Conservation (phyloP, 805 yeast species). For the Nakazawaea ambrosiae region DNA sequence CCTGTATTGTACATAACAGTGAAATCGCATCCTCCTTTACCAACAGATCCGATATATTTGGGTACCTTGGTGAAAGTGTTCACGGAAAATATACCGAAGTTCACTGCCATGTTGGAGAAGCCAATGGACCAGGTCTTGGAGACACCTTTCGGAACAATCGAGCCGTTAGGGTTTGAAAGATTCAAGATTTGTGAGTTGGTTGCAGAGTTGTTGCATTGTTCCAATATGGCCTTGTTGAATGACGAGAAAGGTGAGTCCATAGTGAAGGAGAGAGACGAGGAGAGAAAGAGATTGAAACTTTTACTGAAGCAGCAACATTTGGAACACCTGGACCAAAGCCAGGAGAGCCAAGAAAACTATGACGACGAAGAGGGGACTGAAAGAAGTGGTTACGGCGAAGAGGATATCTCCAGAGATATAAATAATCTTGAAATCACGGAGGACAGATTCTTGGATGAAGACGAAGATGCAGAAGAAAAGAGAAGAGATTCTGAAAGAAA, state of each 20-base stretch:
- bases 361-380: constrained; percentile 12
- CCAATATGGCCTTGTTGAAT: constrained; percentile 91
- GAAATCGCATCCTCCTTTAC: constrained; percentile 87
- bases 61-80: constrained; percentile 80
- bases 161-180: constrained; percentile 84
- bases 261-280: constrained; percentile 60
- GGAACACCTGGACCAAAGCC: not conserved
- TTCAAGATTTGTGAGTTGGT: constrained; percentile 87
- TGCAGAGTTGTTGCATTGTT: constrained; percentile 92
- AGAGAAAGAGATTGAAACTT: constrained; percentile 46
- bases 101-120: constrained; percentile 52
- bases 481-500: constrained; percentile 24
- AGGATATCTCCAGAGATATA: constrained; percentile 27
- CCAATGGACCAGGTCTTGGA: constrained; percentile 32
- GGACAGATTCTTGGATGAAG: not conserved
- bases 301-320: constrained; percentile 17
- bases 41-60: constrained; percentile 87
- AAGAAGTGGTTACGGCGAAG: constrained; percentile 15
- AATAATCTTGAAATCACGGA: constrained; percentile 22
- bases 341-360: constrained; percentile 9
- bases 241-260: constrained; percentile 65
- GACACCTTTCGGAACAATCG: constrained; percentile 61
- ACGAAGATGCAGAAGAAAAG: constrained; percentile 18
- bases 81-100: constrained; percentile 64
- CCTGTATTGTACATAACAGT: constrained; percentile 78